Evolutionary conservation across 1,139 yeast species (phyloP), one percentile per base, ranked within the genome.

Genomic region (Saccharomyces hybrid): DNA sequence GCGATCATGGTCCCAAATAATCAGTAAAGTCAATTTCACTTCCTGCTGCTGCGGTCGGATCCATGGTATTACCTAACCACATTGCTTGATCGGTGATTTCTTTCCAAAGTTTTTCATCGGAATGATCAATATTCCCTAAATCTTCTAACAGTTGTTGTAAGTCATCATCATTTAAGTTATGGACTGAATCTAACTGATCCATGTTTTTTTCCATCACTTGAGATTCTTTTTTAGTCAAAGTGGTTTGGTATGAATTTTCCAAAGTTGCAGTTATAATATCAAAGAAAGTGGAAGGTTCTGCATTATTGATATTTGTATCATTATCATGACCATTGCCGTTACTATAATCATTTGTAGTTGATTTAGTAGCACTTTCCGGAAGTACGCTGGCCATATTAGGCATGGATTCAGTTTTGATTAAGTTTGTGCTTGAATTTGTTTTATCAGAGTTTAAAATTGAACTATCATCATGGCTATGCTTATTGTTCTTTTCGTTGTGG

Each of bases 61-160:
- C 70, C 66, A 62, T 65, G 2, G 65, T 58, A 51, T 57, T 63
- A 24, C 74, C 73, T 52, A 85, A 69, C 93, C 93, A 86, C 66
- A 78, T 86, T 12, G 95, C 89, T 66, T 82, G 89, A 66, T 78
- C 78, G 2, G 88, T 81, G 58, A 86, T 82, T 63, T 85, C 88
- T 66, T 82, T 81, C 91, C 95, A 83, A 53, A 88, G 69, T 62
- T 85, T 79, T 61, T 81, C 79, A 63, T 86, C 89, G 46, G 71
- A 74, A 72, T 67, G 71, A 7, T 72, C 68, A 2, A 62, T 55
- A 47, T 66, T 59, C 26, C 60, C 63, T 52, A 68, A 53, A 44
- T 58, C 64, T 48, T 67, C 68, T 44, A 69, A 58, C n/a, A 69
- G 52, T 51, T 59, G 63, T 47, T 68, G 66, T 9, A 68, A 53